phyloP scores from a whole-genome alignment of 495 filamentous ascomycete species.

The Hypomontagnella monticulosa region DNA sequence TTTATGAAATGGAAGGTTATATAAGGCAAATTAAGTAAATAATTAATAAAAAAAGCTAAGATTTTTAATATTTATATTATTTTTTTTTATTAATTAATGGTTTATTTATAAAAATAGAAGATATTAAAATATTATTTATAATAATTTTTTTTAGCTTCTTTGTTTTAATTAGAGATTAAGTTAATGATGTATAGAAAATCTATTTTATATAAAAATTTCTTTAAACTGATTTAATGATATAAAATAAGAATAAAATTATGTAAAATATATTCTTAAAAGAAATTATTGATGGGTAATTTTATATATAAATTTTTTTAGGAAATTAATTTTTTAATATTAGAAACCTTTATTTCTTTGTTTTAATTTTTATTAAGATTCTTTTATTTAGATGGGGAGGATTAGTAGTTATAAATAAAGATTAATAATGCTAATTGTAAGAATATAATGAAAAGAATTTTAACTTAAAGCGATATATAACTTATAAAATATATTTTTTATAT shows the following conservation, averaged over 20 bases:
- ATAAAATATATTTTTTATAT: no score
- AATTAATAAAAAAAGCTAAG: no score
- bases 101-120: no score
- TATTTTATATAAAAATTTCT: background rate
- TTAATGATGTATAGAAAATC: background rate
- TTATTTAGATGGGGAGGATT: background rate
- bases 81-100: no score
- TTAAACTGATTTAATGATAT: background rate
- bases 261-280: background rate
- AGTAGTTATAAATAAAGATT: no score
- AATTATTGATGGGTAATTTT: background rate
- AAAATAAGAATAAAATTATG: background rate
- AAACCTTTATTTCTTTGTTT: background rate
- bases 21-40: no score
- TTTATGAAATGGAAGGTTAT: no score
- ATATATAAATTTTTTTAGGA: background rate
- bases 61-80: no score
- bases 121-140: background rate
- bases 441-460: no score
- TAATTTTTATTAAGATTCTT: no score
- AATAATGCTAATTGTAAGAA: no score
- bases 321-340: background rate
- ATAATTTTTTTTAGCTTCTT: background rate
- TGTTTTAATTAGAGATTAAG: background rate
- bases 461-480: no score